Evolutionary conservation across 169 alveolate species (phyloP).

Genomic region (Prorocentrum cordatum): DNA sequence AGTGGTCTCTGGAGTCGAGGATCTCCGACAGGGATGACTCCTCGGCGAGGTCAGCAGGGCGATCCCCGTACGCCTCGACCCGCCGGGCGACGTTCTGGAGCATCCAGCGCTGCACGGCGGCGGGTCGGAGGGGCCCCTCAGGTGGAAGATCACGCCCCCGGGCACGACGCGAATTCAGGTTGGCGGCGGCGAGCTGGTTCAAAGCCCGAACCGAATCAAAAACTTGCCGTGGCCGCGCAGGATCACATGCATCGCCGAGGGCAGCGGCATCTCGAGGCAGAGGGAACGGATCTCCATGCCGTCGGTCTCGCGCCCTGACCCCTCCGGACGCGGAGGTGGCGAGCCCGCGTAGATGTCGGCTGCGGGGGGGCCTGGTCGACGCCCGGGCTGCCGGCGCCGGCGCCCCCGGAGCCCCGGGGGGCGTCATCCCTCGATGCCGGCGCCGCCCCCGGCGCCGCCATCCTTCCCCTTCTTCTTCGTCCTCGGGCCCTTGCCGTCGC

Average conservation of each 20-base stretch:
- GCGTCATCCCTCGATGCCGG: not conserved
- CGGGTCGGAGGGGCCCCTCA: not conserved
- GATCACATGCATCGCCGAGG: not conserved
- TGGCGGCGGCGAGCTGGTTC: slow-evolving; percentile 2
- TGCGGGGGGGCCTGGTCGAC: not conserved
- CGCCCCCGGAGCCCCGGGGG: not conserved
- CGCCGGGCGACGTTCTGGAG: not conserved
- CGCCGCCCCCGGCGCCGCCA: not conserved
- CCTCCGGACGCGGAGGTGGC: too few relatives aligned
- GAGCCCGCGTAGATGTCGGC: not conserved
- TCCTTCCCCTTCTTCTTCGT: not conserved
- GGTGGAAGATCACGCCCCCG: too few relatives aligned
- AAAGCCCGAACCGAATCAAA: not conserved
- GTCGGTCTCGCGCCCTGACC: not conserved
- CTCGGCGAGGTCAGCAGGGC: not conserved
- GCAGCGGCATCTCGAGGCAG: not conserved
- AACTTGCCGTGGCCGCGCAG: not conserved
- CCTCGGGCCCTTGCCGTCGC: not conserved
- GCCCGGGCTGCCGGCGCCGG: not conserved
- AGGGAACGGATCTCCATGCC: slow-evolving; percentile 2
- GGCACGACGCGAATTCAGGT: not conserved
- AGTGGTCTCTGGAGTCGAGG: not conserved
- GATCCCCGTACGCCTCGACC: not conserved
- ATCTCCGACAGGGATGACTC: not conserved
- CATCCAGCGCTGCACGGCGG: not conserved